Evolutionary conservation across 192 early-diverging fungal genomes (phyloP).

Genomic region (Chytriomyces confervae): DNA sequence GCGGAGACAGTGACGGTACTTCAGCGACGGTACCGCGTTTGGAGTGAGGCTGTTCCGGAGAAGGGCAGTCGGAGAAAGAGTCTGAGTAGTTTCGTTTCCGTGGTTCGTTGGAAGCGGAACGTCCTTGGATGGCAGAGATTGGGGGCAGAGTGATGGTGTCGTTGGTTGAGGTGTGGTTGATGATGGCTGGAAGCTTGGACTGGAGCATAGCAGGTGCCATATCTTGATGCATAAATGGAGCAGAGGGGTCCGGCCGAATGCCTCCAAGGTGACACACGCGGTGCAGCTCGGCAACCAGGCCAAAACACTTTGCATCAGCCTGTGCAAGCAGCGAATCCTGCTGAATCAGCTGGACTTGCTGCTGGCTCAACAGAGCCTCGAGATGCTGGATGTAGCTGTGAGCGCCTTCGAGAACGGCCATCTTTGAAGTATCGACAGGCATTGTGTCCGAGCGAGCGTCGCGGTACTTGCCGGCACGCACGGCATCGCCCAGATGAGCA

Average conservation of each 20-base stretch:
- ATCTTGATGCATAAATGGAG: slow-evolving; percentile 1
- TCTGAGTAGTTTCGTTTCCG: slow-evolving; percentile 30
- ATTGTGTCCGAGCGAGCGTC: background rate
- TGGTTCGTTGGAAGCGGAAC: slow-evolving; percentile 35
- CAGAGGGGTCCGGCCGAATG: background rate
- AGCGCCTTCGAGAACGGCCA: background rate
- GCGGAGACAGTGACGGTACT: background rate
- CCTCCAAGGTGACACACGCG: slow-evolving; percentile 8
- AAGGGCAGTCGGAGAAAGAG: slow-evolving; percentile 7
- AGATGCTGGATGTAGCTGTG: slow-evolving; percentile 7
- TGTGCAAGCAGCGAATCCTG: background rate
- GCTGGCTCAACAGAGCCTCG: background rate
- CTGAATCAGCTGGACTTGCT: background rate
- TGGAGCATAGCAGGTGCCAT: background rate
- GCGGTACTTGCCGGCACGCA: background rate
- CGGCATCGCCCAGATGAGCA: background rate
- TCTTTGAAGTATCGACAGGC: background rate
- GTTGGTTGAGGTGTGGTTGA: slow-evolving; percentile 14
- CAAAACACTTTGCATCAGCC: slow-evolving; percentile 24
- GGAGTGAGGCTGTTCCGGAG: slow-evolving; percentile 8
- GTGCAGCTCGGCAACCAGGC: slow-evolving; percentile 26
- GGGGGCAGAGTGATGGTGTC: background rate
- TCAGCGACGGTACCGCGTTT: background rate
- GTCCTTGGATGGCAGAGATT: slow-evolving; percentile 36
- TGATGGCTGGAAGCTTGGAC: background rate